These are phyloP conservation scores for Globisporangium emineosum DNA, from an alignment of 352 stramenopile genomes.

Conservation along the genomic window DNA sequence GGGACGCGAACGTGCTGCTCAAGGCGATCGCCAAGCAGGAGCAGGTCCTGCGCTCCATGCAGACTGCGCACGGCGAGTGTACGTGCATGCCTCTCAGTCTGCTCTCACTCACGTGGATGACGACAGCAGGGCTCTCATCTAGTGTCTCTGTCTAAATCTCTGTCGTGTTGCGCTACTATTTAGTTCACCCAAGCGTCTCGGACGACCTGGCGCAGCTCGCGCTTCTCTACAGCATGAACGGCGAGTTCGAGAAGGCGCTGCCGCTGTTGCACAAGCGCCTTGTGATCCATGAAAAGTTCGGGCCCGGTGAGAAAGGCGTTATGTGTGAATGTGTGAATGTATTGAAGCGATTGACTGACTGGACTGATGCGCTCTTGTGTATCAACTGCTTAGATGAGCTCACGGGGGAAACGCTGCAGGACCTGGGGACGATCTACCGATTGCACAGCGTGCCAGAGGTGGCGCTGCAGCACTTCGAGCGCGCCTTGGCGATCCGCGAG, in stretches of 20 bases:
- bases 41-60: conserved; percentile 37
- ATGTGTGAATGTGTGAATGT: not conserved
- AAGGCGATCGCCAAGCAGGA: conserved; percentile 48
- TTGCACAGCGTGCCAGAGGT: conserved; percentile 49
- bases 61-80: conserved; percentile 53
- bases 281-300: conserved; percentile 83
- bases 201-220: conserved; percentile 67
- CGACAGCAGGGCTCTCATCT: not conserved
- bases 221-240: conserved; percentile 67
- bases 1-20: conserved; percentile 38
- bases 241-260: conserved; percentile 61
- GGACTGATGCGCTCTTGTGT: not conserved
- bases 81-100: conserved; percentile 2
- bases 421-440: conserved; percentile 66
- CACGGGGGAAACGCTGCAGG: conserved; percentile 60
- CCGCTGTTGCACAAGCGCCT: conserved; percentile 67
- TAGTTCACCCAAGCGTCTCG: conserved; percentile 53
- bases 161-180: not conserved
- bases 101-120: not conserved
- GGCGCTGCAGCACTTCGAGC: conserved; percentile 56
- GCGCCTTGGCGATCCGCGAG: conserved; percentile 43
- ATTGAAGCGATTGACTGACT: not conserved
- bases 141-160: not conserved
- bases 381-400: conserved; percentile 32
- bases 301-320: conserved; percentile 31